Conservation (phyloP, 352 stramenopile species). For the Peronospora farinosa region DNA sequence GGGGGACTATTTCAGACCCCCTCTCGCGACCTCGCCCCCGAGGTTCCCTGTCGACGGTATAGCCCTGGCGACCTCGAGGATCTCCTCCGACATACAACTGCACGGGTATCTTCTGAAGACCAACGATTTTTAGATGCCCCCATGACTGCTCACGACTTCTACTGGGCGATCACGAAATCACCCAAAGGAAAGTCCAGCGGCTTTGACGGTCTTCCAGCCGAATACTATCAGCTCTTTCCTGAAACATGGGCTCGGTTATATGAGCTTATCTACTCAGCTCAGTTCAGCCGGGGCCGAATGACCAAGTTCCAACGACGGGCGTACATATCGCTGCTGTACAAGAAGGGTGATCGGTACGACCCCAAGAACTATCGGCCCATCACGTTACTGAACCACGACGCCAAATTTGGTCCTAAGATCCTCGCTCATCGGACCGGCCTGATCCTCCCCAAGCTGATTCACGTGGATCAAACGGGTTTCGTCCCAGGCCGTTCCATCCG, state of each 20-base stretch:
- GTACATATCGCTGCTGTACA: background rate
- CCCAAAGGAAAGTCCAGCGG: background rate
- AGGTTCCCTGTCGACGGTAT: too few relatives aligned
- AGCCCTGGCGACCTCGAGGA: too few relatives aligned
- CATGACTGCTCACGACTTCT: too few relatives aligned
- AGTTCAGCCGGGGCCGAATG: background rate
- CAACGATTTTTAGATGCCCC: too few relatives aligned
- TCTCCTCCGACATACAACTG: too few relatives aligned
- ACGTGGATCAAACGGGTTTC: background rate
- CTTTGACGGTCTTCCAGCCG: background rate
- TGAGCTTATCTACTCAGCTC: background rate
- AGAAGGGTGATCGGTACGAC: background rate
- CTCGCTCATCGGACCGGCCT: background rate
- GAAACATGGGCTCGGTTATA: background rate
- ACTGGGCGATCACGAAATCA: background rate
- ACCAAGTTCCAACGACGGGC: background rate
- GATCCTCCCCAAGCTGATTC: background rate
- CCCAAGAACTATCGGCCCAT: background rate
- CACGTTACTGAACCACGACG: background rate
- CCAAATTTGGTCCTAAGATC: background rate
- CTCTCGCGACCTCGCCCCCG: too few relatives aligned
- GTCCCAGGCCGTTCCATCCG: background rate
- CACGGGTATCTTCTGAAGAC: too few relatives aligned
- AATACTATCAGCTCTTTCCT: background rate
- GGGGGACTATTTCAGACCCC: too few relatives aligned